Percentiles rank a stretch among this genome's conserved stretches.
phyloP scores from a whole-genome alignment of 306 rosid species.

The Malus asiatica region DNA sequence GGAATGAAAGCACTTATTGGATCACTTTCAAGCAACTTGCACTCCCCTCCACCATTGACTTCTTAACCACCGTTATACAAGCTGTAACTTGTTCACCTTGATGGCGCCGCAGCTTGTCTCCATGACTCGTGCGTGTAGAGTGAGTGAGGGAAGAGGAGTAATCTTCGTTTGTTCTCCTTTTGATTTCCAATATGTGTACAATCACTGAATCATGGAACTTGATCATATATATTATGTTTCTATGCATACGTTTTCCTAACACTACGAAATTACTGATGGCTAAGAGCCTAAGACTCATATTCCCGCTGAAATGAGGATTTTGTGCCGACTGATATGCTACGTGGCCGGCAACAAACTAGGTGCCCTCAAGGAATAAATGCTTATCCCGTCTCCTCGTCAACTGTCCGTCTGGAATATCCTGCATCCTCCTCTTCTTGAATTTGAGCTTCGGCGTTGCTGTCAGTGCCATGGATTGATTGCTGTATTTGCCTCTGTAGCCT shows the following conservation, averaged over 20 bases:
- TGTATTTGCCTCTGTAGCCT: constrained; percentile 45
- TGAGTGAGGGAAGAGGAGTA: no score
- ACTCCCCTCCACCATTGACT: no score
- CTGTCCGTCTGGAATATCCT: constrained; percentile 25
- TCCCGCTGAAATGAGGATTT: constrained; percentile 55
- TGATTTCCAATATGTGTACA: no score
- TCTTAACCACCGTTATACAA: no score
- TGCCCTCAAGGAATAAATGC: constrained; percentile 90
- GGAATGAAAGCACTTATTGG: no score
- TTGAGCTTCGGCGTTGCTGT: constrained; percentile 20
- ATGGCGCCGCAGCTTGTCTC: no score
- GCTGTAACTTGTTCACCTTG: no score
- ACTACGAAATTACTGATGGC: not conserved
- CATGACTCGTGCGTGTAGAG: no score
- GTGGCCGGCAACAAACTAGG: constrained; percentile 74
- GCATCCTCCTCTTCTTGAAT: constrained; percentile 16
- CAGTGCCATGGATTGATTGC: constrained; percentile 30
- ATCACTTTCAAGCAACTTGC: no score
- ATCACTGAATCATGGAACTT: no score
- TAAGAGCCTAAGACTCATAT: constrained; percentile 47
- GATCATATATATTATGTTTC: no score
- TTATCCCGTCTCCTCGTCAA: constrained; percentile 78
- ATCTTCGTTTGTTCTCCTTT: no score
- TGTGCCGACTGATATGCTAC: constrained; percentile 75
- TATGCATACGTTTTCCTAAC: not conserved